Evolutionary conservation across 495 filamentous ascomycete genomes (phyloP).

Genomic region (Annulohypoxylon maeteangense): DNA sequence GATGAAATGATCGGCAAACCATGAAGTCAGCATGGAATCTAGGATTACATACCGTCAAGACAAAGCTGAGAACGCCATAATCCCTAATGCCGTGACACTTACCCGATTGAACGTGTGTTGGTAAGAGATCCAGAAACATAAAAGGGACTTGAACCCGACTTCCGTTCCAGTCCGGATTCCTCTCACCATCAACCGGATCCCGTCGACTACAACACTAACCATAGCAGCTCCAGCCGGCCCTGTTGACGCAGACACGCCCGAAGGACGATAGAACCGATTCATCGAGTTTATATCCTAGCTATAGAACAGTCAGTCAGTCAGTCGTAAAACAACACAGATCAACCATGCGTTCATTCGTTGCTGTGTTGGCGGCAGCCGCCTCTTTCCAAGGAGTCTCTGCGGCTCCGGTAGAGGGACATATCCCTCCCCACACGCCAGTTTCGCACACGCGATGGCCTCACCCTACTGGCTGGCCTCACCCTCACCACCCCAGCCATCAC

Average conservation of each 20-base stretch:
- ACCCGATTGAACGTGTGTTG: not conserved
- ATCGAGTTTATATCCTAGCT: not conserved
- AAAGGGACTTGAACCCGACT: conserved; percentile 20
- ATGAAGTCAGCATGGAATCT: conserved; percentile 27
- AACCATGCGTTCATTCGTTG: conserved; percentile 38
- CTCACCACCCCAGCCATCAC: not conserved
- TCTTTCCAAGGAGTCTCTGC: conserved; percentile 29
- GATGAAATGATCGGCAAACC: conserved; percentile 17
- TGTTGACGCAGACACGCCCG: not conserved
- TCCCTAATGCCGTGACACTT: conserved; percentile 1
- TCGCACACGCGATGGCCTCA: conserved; percentile 14
- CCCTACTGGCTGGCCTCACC: conserved; percentile 18
- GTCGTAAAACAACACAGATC: conserved; percentile 6
- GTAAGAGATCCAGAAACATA: conserved; percentile 15
- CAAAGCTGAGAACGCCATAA: conserved; percentile 8
- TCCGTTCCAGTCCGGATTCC: conserved; percentile 10
- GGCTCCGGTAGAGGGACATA: conserved; percentile 1
- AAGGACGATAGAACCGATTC: conserved; percentile 1
- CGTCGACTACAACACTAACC: conserved; percentile 4
- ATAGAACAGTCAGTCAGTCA: not conserved
- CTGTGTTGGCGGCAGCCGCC: conserved; percentile 29
- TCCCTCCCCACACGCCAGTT: not conserved
- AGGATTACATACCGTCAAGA: not conserved
- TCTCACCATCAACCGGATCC: conserved; percentile 1
- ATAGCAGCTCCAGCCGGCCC: conserved; percentile 13